Evolutionary conservation across 2,329 filamentous ascomycete genomes (phyloP).

Genomic region (Colletotrichum chrysophilum): DNA sequence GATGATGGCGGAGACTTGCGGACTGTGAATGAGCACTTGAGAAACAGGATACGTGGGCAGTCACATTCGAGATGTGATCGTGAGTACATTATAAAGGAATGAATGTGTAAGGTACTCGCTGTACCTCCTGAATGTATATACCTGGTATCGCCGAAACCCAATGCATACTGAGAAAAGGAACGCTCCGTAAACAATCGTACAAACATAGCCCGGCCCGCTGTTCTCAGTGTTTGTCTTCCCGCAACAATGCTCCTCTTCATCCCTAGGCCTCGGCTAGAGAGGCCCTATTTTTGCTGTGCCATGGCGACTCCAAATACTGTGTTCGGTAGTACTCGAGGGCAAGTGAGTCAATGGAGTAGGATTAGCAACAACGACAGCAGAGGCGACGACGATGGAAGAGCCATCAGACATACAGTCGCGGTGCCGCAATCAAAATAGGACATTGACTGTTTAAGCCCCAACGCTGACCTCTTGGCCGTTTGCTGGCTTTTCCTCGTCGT

Average conservation of each 20-base stretch:
- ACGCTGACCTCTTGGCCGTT: conserved; percentile 12
- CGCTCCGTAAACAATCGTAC: neutral
- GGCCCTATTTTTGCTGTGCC: neutral
- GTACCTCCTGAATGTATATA: neutral
- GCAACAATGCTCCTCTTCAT: neutral
- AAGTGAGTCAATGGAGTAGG: neutral
- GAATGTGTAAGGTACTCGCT: neutral
- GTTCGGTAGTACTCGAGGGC: fast-evolving
- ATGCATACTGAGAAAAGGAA: neutral
- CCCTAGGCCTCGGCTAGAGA: neutral
- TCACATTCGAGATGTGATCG: neutral
- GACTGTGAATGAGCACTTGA: neutral
- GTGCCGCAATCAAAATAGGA: neutral
- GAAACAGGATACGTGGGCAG: neutral
- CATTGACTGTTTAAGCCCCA: neutral
- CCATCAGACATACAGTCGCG: neutral
- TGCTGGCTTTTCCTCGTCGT: conserved; percentile 1
- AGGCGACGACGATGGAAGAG: neutral
- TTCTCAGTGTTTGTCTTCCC: neutral
- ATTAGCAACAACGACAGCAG: neutral
- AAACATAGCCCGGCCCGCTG: neutral
- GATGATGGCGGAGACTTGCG: neutral
- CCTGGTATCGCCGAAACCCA: conserved; percentile 5
- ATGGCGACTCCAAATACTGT: neutral
- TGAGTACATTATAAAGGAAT: neutral